Evolutionary conservation across 768 basidiomycete genomes (phyloP).

Genomic region (Tephrocybe sp.): DNA sequence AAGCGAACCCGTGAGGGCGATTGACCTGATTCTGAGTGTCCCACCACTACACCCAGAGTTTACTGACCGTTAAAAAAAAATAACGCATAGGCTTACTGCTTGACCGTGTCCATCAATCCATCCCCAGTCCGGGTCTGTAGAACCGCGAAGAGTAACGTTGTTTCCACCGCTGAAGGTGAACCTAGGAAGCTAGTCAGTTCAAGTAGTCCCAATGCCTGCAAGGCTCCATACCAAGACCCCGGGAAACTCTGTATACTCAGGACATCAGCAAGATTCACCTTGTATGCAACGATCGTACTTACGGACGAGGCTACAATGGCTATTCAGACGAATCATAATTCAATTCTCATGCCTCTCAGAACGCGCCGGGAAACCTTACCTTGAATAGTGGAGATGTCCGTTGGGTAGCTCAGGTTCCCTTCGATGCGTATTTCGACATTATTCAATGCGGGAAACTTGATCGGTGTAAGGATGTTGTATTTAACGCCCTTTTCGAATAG

Average conservation of each 20-base stretch:
- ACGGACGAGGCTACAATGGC: constrained; percentile 47
- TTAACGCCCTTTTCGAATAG: constrained; percentile 54
- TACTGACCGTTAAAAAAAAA: not conserved
- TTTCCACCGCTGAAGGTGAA: constrained; percentile 53
- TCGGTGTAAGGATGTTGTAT: constrained; percentile 63
- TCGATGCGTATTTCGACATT: constrained; percentile 60
- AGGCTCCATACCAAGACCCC: constrained; percentile 39
- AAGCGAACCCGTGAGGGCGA: constrained; percentile 55
- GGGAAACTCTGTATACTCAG: constrained; percentile 39
- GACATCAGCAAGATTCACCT: no score
- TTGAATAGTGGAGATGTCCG: constrained; percentile 51
- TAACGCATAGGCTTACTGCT: constrained; percentile 29
- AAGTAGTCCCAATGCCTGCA: not conserved
- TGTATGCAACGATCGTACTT: no score
- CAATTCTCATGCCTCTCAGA: not conserved
- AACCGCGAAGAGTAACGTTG: constrained; percentile 60
- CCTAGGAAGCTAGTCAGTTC: constrained; percentile 31
- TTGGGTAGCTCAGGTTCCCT: constrained; percentile 58
- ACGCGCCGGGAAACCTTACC: constrained; percentile 23
- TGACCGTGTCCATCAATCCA: constrained; percentile 67
- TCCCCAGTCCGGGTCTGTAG: constrained; percentile 57
- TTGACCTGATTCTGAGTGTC: constrained; percentile 50
- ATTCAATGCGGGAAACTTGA: constrained; percentile 52
- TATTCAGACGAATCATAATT: constrained; percentile 14
- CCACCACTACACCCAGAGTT: constrained; percentile 49